A percentile compares a stretch with the other conserved stretches of the same genome.
phyloP scores from a whole-genome alignment of 768 basidiomycete species.

The Termitomyces sp. region DNA sequence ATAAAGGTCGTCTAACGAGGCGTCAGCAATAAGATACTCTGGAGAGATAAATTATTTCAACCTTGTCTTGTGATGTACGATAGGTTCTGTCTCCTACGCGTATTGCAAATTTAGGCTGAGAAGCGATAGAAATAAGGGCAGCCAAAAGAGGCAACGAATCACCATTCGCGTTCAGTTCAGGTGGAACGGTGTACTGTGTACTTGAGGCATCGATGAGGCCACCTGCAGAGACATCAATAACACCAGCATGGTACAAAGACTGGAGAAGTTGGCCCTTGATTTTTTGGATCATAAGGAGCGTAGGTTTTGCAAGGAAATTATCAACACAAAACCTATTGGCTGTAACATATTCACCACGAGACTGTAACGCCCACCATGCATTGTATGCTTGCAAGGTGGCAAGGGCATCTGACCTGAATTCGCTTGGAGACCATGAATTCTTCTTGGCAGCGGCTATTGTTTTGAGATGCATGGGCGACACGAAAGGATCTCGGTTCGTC shows the following conservation, averaged over 20 bases:
- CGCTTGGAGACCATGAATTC: conserved; percentile 68
- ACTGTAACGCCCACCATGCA: conserved; percentile 71
- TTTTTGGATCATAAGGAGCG: conserved; percentile 73
- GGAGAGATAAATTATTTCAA: conserved; percentile 23
- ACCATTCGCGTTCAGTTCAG: conserved; percentile 66
- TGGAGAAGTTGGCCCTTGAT: conserved; percentile 75
- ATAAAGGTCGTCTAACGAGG: conserved; percentile 60
- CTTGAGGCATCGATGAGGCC: conserved; percentile 32
- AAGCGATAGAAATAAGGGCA: conserved; percentile 78
- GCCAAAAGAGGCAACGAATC: conserved; percentile 72
- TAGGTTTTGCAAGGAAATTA: conserved; percentile 88
- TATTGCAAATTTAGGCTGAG: conserved; percentile 88
- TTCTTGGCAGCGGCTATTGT: conserved; percentile 66
- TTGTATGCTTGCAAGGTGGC: conserved; percentile 79
- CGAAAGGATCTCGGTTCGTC: conserved; percentile 86
- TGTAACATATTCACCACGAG: conserved; percentile 50
- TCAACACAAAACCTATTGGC: conserved; percentile 77
- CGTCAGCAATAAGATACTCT: background rate
- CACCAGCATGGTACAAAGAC: conserved; percentile 72
- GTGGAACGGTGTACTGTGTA: conserved; percentile 44
- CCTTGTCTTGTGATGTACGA: conserved; percentile 82
- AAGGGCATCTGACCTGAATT: conserved; percentile 82
- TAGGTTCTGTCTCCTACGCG: conserved; percentile 60
- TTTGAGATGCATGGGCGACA: conserved; percentile 76
- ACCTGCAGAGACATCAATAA: conserved; percentile 78